These are phyloP conservation scores for Dicorynia guianensis DNA, from an alignment of 306 rosid species.

Conservation along the genomic window DNA sequence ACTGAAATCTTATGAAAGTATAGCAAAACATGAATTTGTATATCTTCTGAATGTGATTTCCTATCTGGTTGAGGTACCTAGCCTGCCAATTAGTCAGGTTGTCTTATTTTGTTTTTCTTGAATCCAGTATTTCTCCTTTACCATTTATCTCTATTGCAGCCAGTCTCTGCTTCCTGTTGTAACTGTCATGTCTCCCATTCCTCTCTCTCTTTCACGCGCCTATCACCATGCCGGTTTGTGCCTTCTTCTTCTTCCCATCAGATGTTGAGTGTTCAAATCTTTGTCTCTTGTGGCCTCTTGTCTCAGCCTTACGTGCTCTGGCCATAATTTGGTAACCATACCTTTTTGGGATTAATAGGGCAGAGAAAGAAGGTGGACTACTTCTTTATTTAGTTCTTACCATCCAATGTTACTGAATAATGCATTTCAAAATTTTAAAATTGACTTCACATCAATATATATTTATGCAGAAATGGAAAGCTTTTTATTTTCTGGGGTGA, in stretches of 20 bases:
- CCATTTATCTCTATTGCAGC: background rate
- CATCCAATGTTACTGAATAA: background rate
- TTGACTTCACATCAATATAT: background rate
- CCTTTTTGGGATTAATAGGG: background rate
- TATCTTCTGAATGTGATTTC: background rate
- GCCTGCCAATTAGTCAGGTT: background rate
- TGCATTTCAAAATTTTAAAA: background rate
- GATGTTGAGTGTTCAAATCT: background rate
- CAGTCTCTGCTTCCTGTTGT: constrained; percentile 12
- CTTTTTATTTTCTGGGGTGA: background rate
- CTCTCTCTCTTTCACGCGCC: background rate
- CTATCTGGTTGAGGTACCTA: background rate
- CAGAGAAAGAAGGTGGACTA: background rate
- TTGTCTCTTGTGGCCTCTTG: constrained; percentile 13
- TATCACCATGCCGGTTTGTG: background rate
- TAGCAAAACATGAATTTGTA: background rate
- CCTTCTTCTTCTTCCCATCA: background rate
- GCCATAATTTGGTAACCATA: background rate
- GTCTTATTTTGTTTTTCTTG: constrained; percentile 1
- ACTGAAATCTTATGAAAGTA: constrained; percentile 18
- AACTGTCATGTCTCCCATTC: background rate
- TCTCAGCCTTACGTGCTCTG: background rate
- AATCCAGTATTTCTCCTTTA: too few relatives aligned
- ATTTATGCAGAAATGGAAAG: background rate
- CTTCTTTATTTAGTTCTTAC: background rate